Evolutionary conservation across 805 yeast species (phyloP), one percentile per base, ranked within the genome.

Genomic region (Deakozyma indianensis): DNA sequence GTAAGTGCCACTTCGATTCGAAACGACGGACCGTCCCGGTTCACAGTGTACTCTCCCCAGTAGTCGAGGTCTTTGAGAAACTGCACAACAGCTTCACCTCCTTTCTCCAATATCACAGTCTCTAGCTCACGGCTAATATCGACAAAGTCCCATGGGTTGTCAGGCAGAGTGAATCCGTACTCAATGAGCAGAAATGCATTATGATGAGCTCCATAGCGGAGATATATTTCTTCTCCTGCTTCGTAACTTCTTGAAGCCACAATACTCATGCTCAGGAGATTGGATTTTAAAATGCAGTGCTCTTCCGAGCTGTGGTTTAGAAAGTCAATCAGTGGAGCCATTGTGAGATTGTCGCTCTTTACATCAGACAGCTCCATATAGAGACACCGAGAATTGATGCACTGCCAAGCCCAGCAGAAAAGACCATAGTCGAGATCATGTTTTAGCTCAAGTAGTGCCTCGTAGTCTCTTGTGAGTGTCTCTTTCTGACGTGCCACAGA

Each of bases 241-340:
- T 48, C 47, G 51, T 66, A 69, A 44, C 58, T 43, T 52, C 55
- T 50, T 51, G 63, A 55, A 0, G 71, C 58, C n/a, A 54, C 52
- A 1, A 81, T 83, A 23, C 67, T 66, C 62, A 81, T 79, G 1
- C 83, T 81, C 21, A 56, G 52, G 5, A 55, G 48, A 18, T 70
- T 66, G 29, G 71, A 69, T 50, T 68, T 57, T 44, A 80, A 85
- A 75, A 50, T 75, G 78, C 38, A 69, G 2, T 41, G 35, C 16
- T 48, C 50, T 3, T 70, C 69, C 11, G 55, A 47, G 20, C 51
- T 47, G 49, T 90, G 97, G 62, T 90, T 92, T 44, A 90, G 65
- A 58, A 84, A 83, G 64, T 90, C 98, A 22, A 88, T 87, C 50
- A 68, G 80, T 0, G 98, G 98, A 0, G 90, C 96, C 75, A 90